Conservation (phyloP, 1,139 yeast genomes). For the Saccharomyces hybrid region DNA sequence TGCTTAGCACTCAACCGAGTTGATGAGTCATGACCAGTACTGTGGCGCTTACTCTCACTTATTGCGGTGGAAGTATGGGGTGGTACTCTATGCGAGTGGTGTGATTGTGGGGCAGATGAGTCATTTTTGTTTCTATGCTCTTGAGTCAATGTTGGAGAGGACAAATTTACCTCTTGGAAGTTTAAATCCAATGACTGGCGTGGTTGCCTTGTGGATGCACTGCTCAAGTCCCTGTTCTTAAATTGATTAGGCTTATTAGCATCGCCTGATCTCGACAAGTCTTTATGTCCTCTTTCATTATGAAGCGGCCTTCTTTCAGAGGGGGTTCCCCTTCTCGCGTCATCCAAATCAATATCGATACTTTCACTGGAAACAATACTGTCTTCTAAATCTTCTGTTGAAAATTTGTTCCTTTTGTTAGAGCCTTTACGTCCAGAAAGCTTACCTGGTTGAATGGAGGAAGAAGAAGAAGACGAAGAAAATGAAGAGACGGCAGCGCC, state of each 20-base stretch:
- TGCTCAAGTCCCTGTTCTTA: constrained; percentile 1
- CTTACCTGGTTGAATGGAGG: constrained; percentile 4
- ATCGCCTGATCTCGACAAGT: not conserved
- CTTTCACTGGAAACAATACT: constrained; percentile 26
- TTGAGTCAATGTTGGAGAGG: constrained; percentile 16
- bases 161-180: constrained; percentile 26
- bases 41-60: constrained; percentile 1
- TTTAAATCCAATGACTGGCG: constrained; percentile 25
- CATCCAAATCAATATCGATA: constrained; percentile 26
- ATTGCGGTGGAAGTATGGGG: constrained; percentile 3
- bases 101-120: not conserved
- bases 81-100: constrained; percentile 2
- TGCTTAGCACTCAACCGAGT: not conserved
- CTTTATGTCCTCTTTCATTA: constrained; percentile 5
- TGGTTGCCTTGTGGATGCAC: constrained; percentile 2
- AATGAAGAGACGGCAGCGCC: not conserved
- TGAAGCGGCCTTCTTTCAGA: constrained; percentile 1
- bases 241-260: not conserved
- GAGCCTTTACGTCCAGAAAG: constrained; percentile 9
- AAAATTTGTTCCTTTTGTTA: constrained; percentile 1
- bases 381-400: constrained; percentile 12
- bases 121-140: constrained; percentile 7
- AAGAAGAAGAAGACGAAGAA: not conserved
- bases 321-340: constrained; percentile 11
- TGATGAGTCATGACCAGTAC: not conserved